phyloP scores from a whole-genome alignment of 306 rosid genomes.

The Rubus parviflorus region DNA sequence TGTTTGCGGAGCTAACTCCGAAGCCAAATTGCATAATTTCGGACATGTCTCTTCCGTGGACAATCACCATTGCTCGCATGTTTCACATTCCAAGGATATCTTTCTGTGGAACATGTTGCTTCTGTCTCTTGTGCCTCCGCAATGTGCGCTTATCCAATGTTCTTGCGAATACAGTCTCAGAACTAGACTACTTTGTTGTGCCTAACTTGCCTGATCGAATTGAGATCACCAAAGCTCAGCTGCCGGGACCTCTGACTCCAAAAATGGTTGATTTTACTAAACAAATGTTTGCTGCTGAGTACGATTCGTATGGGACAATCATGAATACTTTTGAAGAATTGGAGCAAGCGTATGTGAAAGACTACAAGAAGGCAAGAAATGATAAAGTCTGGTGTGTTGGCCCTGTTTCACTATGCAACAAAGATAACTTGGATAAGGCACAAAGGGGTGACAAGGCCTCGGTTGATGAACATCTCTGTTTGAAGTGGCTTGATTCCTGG shows the following conservation, averaged over 20 bases:
- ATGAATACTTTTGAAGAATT: slow-evolving; percentile 28
- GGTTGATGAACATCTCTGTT: slow-evolving; percentile 25
- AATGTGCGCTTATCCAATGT: background rate
- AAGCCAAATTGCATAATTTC: slow-evolving; percentile 63
- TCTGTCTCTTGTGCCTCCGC: background rate
- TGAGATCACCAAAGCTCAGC: slow-evolving; percentile 8
- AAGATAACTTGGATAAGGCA: slow-evolving; percentile 41
- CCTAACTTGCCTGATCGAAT: slow-evolving; percentile 21
- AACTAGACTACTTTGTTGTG: slow-evolving; percentile 10
- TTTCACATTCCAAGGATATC: slow-evolving; percentile 21
- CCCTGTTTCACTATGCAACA: slow-evolving; percentile 34
- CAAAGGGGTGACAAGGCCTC: slow-evolving; percentile 51
- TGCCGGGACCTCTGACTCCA: background rate
- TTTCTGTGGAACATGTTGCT: slow-evolving; percentile 4
- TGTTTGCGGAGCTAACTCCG: slow-evolving; percentile 37
- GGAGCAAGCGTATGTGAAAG: slow-evolving; percentile 45
- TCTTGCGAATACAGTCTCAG: background rate
- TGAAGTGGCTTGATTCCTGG: slow-evolving; percentile 50
- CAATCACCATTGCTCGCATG: slow-evolving; percentile 14
- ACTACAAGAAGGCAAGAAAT: slow-evolving; percentile 32
- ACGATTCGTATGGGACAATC: slow-evolving; percentile 19
- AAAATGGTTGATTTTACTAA: background rate
- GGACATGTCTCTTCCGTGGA: slow-evolving; percentile 45
- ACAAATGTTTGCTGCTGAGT: background rate
- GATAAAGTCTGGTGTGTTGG: slow-evolving; percentile 53